These are phyloP conservation scores for Trifolium pratense DNA, from an alignment of 306 rosid genomes.

Conservation along the genomic window DNA sequence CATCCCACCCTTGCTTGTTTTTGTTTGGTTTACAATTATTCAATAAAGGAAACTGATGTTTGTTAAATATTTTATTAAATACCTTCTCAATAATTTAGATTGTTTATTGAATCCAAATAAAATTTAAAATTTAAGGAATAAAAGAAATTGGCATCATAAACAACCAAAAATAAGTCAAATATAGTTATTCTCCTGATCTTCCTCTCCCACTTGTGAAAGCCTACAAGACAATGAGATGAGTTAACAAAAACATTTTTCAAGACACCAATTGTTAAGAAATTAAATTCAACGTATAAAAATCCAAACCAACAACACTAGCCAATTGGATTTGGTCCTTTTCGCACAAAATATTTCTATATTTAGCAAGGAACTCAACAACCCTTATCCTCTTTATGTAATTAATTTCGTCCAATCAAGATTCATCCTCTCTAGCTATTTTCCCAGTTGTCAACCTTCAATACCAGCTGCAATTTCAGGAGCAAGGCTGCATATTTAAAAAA, in stretches of 20 bases:
- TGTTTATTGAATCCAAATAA: not conserved
- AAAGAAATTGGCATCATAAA: not conserved
- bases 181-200: not conserved
- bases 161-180: not conserved
- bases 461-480: not conserved
- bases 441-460: not conserved
- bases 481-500: not conserved
- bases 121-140: not conserved
- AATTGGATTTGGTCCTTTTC: slow-evolving; percentile 23
- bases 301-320: not conserved
- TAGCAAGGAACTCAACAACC: slow-evolving; percentile 19
- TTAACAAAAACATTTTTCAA: slow-evolving; percentile 24
- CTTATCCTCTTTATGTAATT: slow-evolving; percentile 22
- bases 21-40: no score
- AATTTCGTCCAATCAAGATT: not conserved
- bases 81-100: not conserved
- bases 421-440: not conserved
- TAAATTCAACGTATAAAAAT: slow-evolving; percentile 25
- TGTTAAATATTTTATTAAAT: no score
- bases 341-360: slow-evolving; percentile 30
- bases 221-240: slow-evolving; percentile 28
- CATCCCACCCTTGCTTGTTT: no score
- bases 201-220: slow-evolving; percentile 19
- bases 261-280: slow-evolving; percentile 23
- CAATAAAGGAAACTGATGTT: no score